These are phyloP conservation scores for Carex littledalei DNA, from an alignment of 176 grass and related monocot species.

Conservation along the genomic window DNA sequence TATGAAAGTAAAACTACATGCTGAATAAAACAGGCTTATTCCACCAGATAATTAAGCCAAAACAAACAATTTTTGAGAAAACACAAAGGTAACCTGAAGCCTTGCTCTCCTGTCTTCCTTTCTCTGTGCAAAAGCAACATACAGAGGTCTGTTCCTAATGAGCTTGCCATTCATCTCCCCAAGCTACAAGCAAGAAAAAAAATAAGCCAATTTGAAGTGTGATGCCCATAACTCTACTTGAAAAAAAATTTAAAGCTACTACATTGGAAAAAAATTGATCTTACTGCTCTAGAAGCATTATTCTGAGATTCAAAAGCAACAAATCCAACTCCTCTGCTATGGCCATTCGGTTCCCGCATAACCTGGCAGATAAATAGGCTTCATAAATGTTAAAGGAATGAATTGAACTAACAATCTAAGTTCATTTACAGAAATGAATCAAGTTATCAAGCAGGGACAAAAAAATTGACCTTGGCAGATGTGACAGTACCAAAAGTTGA, in stretches of 20 bases:
- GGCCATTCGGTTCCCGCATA: constrained; percentile 74
- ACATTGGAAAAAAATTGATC: constrained; percentile 17
- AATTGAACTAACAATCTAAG: neutral
- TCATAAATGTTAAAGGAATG: neutral
- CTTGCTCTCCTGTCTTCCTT: constrained; percentile 92
- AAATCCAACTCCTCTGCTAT: constrained; percentile 90
- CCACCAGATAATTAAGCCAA: neutral
- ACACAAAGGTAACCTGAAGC: constrained; percentile 42
- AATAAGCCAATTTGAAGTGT: neutral
- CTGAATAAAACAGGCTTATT: neutral
- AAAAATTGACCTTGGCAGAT: constrained; percentile 74
- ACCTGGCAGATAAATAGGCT: constrained; percentile 43
- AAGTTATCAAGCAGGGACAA: neutral
- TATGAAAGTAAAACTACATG: neutral
- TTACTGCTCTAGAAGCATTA: constrained; percentile 77
- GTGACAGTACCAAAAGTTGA: constrained; percentile 63
- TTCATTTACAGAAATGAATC: neutral
- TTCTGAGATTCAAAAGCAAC: constrained; percentile 78
- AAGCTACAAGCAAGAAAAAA: constrained; percentile 38
- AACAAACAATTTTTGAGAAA: neutral
- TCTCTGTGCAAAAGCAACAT: constrained; percentile 78
- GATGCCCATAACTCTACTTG: neutral
- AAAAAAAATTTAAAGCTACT: neutral
- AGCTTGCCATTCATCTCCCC: constrained; percentile 80
- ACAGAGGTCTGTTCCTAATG: constrained; percentile 78